phyloP scores from a whole-genome alignment of 257 asterid species.

The Verbascum thapsus region DNA sequence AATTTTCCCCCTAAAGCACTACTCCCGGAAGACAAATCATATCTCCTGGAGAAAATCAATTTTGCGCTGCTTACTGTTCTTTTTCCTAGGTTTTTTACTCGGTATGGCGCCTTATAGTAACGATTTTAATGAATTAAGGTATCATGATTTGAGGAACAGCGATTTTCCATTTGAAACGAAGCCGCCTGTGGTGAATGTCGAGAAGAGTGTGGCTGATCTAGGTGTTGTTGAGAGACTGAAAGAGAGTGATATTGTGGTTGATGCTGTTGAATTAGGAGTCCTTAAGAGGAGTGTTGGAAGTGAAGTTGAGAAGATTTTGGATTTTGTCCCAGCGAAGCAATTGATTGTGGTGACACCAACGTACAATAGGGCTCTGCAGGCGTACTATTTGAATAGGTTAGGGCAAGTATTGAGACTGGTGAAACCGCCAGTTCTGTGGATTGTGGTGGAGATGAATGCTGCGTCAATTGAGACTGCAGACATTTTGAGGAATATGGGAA shows the following conservation, averaged over 20 bases:
- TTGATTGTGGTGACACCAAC: slow-evolving; percentile 87
- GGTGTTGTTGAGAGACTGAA: slow-evolving; percentile 37
- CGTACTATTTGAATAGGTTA: slow-evolving; percentile 77
- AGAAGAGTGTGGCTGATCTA: slow-evolving; percentile 38
- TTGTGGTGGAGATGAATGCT: slow-evolving; percentile 82
- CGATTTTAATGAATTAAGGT: slow-evolving; percentile 47
- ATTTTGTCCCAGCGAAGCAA: slow-evolving; percentile 50
- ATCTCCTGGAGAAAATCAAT: slow-evolving; percentile 62
- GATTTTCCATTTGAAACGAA: slow-evolving; percentile 49
- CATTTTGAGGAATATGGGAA: slow-evolving; percentile 73
- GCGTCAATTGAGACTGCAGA: slow-evolving; percentile 83
- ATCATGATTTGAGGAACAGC: slow-evolving; percentile 35
- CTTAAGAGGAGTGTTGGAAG: slow-evolving; percentile 32
- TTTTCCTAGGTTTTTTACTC: slow-evolving; percentile 74
- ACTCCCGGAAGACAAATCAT: slow-evolving; percentile 44
- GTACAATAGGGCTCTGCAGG: slow-evolving; percentile 68
- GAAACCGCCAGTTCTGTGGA: slow-evolving; percentile 81
- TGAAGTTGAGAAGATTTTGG: slow-evolving; percentile 37
- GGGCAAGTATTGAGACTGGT: slow-evolving; percentile 84
- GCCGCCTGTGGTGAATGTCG: slow-evolving; percentile 36
- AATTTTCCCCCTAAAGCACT: slow-evolving; percentile 39
- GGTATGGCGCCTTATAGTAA: slow-evolving; percentile 77
- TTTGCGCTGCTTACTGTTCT: slow-evolving; percentile 62
- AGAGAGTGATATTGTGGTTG: slow-evolving; percentile 38
- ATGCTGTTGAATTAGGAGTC: slow-evolving; percentile 46